phyloP scores from a whole-genome alignment of 1,284 basidiomycete genomes.

The Xerocomus minutiporus region DNA sequence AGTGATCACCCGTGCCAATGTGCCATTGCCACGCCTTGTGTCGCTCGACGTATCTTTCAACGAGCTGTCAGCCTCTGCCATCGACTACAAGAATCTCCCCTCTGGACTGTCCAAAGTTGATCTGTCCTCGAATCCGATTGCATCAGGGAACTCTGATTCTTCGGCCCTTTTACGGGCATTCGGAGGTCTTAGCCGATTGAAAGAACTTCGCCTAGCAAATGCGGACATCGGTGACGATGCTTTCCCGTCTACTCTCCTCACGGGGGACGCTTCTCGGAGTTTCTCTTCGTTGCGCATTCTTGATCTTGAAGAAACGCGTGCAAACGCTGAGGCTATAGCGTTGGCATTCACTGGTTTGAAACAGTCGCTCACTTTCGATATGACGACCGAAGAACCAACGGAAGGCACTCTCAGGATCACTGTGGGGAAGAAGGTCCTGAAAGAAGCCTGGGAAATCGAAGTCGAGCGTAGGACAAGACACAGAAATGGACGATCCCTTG shows the following conservation, averaged over 20 bases:
- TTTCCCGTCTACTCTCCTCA: slow-evolving; percentile 45
- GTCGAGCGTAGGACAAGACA: slow-evolving; percentile 50
- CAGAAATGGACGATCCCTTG: slow-evolving; percentile 29
- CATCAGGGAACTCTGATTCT: slow-evolving; percentile 27
- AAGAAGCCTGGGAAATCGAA: slow-evolving; percentile 74
- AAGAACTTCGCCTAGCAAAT: slow-evolving; percentile 52
- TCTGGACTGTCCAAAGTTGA: slow-evolving; percentile 44
- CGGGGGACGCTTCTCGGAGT: slow-evolving; percentile 19
- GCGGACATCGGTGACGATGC: slow-evolving; percentile 57
- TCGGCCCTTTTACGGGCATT: slow-evolving; percentile 35
- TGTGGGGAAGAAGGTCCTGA: slow-evolving; percentile 64
- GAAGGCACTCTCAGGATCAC: slow-evolving; percentile 50
- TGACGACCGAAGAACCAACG: slow-evolving; percentile 48
- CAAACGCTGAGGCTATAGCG: slow-evolving; percentile 43
- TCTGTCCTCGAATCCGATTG: slow-evolving; percentile 53
- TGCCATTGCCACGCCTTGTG: slow-evolving; percentile 59
- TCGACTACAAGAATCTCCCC: slow-evolving; percentile 52
- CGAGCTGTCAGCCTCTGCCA: slow-evolving; percentile 47
- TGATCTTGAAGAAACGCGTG: slow-evolving; percentile 62
- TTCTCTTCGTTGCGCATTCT: slow-evolving; percentile 54
- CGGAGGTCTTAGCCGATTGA: slow-evolving; percentile 47
- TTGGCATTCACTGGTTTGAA: slow-evolving; percentile 43
- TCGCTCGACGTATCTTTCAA: slow-evolving; percentile 63
- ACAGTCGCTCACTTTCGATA: slow-evolving; percentile 51
- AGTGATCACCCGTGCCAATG: slow-evolving; percentile 53